Evolutionary conservation across 2,329 filamentous ascomycete species (phyloP).

Genomic region (Akanthomyces lecanii): DNA sequence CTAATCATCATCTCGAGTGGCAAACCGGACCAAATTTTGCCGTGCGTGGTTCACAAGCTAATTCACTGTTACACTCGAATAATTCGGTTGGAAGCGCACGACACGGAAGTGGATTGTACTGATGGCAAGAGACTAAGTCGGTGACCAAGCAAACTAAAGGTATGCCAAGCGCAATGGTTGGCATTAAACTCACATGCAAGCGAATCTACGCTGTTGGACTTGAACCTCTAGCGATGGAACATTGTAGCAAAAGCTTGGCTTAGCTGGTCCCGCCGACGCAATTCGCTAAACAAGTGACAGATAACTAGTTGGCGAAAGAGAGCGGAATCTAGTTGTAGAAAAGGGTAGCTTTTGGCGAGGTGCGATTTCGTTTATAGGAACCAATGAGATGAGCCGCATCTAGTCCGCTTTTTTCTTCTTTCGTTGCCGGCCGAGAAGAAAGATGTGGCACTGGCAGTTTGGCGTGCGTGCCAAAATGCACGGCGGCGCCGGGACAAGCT

Average conservation of each 20-base stretch:
- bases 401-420: background rate
- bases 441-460: no score
- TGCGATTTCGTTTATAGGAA: background rate
- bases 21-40: background rate
- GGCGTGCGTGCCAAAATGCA: background rate
- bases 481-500: background rate
- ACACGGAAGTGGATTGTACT: no score
- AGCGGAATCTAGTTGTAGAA: background rate
- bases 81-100: no score
- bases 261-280: background rate
- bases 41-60: no score
- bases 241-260: background rate
- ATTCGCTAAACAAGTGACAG: background rate
- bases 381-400: background rate
- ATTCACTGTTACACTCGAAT: no score
- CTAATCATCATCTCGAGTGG: background rate
- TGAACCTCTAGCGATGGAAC: background rate
- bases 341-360: background rate
- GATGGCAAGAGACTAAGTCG: background rate
- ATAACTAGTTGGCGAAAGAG: background rate
- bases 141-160: background rate
- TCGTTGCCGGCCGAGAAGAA: background rate
- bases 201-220: background rate
- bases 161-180: background rate
- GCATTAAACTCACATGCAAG: background rate